phyloP scores from a whole-genome alignment of 75 land plant genomes.

The Sequoiadendron giganteum region DNA sequence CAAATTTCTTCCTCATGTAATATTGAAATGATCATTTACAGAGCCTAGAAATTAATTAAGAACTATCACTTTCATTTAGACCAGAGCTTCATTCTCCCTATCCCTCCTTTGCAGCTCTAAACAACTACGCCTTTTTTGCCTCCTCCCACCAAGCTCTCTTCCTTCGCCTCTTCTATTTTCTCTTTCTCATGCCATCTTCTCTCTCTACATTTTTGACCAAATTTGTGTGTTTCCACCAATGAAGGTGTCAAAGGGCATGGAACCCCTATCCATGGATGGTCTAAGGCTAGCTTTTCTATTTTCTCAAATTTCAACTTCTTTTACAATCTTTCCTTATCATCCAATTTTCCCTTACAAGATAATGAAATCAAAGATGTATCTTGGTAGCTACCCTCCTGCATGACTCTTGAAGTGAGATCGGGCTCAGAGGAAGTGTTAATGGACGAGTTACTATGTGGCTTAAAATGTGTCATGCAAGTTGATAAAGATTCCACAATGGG shows the following conservation, averaged over 20 bases:
- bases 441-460: neutral
- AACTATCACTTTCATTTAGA: no score
- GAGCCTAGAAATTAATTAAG: no score
- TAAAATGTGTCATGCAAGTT: neutral
- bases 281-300: neutral
- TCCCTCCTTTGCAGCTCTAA: no score
- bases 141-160: no score
- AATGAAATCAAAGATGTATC: neutral
- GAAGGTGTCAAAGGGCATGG: neutral
- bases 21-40: no score
- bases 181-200: no score
- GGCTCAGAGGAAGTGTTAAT: neutral
- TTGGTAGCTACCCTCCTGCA: neutral
- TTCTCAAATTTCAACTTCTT: neutral
- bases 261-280: neutral
- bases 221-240: no score
- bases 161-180: no score
- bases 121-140: no score
- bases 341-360: neutral
- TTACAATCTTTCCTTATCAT: neutral
- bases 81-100: no score
- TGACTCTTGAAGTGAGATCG: neutral
- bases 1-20: no score
- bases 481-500: neutral
- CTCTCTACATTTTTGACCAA: no score